Evolutionary conservation across 306 rosid species (phyloP).

Genomic region (Amphicarpaea edgeworthii): DNA sequence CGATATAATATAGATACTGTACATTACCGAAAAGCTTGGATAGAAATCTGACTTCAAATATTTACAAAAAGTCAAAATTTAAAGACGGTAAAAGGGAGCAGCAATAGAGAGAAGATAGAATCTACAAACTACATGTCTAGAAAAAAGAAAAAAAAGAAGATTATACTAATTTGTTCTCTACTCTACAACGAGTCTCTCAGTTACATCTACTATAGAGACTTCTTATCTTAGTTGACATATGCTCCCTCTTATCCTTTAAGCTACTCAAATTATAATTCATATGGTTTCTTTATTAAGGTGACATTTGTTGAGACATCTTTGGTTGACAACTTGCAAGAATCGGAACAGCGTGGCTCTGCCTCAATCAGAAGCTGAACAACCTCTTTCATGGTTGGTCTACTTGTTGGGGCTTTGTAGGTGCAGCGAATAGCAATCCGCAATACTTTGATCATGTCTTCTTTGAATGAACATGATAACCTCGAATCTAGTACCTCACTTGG

Average conservation of each 20-base stretch:
- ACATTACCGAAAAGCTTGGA: slow-evolving; percentile 47
- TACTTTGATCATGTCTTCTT: slow-evolving; percentile 78
- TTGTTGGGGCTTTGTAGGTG: slow-evolving; percentile 84
- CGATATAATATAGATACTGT: slow-evolving; percentile 38
- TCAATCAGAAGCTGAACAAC: slow-evolving; percentile 80
- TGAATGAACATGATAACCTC: slow-evolving; percentile 54
- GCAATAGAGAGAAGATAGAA: slow-evolving; percentile 42
- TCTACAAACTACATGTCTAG: slow-evolving; percentile 59
- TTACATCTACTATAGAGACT: slow-evolving; percentile 46
- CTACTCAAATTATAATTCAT: slow-evolving; percentile 41
- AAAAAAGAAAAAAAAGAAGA: slow-evolving; percentile 40
- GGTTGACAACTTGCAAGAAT: slow-evolving; percentile 66
- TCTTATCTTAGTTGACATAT: slow-evolving; percentile 32
- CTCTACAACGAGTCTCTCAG: slow-evolving; percentile 45
- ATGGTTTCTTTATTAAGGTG: slow-evolving; percentile 53
- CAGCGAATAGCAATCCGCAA: slow-evolving; percentile 84
- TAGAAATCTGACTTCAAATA: slow-evolving; percentile 41
- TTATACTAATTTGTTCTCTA: slow-evolving; percentile 40
- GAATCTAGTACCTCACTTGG: slow-evolving; percentile 79
- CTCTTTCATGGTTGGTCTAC: slow-evolving; percentile 93
- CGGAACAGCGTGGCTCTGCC: slow-evolving; percentile 65
- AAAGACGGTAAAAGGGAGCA: slow-evolving; percentile 37
- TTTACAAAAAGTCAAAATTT: slow-evolving; percentile 50
- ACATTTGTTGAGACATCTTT: slow-evolving; percentile 66
- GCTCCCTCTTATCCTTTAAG: slow-evolving; percentile 40